Evolutionary conservation across 2,329 filamentous ascomycete species (phyloP).

Genomic region (Beauveria medogensis): DNA sequence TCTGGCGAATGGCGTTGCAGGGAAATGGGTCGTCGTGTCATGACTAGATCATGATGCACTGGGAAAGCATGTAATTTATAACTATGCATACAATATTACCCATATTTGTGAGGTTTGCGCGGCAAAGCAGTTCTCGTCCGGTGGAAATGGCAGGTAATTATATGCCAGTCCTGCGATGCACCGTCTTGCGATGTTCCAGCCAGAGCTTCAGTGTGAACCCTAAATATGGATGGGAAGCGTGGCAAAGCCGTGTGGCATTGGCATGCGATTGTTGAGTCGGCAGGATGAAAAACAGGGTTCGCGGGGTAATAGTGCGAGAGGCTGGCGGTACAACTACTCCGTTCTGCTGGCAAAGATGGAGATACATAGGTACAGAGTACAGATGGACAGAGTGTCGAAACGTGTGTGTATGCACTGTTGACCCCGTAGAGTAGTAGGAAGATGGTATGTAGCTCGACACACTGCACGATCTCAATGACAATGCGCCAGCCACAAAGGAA

Average conservation of each 20-base stretch:
- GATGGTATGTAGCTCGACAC: background rate
- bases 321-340: background rate
- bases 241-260: background rate
- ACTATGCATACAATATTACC: background rate
- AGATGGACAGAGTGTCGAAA: background rate
- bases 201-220: no score
- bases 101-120: background rate
- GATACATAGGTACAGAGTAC: no score
- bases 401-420: background rate
- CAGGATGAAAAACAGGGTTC: background rate
- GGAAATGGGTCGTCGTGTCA: background rate
- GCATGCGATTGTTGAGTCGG: background rate
- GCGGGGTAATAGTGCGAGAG: background rate
- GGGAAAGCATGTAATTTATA: background rate
- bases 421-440: background rate
- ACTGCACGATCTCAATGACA: background rate
- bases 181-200: background rate
- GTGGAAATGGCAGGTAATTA: background rate
- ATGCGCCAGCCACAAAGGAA: background rate
- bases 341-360: background rate
- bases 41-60: background rate
- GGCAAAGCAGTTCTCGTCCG: background rate
- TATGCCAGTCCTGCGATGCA: no score
- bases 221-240: background rate
- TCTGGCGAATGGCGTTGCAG: slow-evolving; percentile 3